A percentile compares a stretch with the other conserved stretches of the same genome.
These are phyloP conservation scores for Colletotrichum sp. DNA, from an alignment of 2,329 filamentous ascomycete species.

Conservation along the genomic window DNA sequence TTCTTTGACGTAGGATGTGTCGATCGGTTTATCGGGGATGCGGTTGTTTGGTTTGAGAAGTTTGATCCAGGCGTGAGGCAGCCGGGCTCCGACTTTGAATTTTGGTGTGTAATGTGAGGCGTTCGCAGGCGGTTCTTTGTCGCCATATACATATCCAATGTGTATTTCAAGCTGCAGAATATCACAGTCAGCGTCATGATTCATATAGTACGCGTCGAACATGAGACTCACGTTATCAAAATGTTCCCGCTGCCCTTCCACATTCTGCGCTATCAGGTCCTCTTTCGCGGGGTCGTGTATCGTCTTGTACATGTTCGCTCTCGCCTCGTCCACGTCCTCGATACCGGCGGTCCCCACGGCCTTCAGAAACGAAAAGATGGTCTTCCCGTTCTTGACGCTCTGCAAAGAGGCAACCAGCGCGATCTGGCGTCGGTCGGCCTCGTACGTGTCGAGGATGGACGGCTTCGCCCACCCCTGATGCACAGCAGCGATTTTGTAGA, in stretches of 20 bases:
- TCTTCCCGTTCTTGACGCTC: constrained; percentile 46
- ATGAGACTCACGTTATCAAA: constrained; percentile 37
- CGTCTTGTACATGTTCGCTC: constrained; percentile 30
- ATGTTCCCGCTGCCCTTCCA: constrained; percentile 42
- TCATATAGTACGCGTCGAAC: rapidly evolving
- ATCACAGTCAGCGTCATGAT: neutral
- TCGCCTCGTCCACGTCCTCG: constrained; percentile 28
- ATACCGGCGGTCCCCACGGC: constrained; percentile 37
- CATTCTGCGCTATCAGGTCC: constrained; percentile 30
- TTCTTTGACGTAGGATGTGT: constrained; percentile 38
- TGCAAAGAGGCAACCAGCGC: constrained; percentile 43
- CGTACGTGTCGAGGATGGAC: constrained; percentile 38
- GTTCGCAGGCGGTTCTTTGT: constrained; percentile 31
- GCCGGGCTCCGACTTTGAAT: constrained; percentile 39
- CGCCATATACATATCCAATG: constrained; percentile 47
- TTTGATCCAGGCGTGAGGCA: constrained; percentile 45
- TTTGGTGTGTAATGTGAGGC: constrained; percentile 40
- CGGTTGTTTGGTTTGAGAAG: neutral
- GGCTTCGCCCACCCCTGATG: constrained; percentile 31
- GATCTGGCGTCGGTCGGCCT: constrained; percentile 39
- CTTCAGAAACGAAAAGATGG: constrained; percentile 45
- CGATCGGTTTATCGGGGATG: constrained; percentile 25
- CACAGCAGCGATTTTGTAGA: constrained; percentile 40
- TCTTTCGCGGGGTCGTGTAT: constrained; percentile 32
- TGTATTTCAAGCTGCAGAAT: constrained; percentile 37